A percentile compares a stretch with the other conserved stretches of the same genome.
These are phyloP conservation scores for Podaxis rugospora DNA, from an alignment of 768 basidiomycete species.

Conservation along the genomic window DNA sequence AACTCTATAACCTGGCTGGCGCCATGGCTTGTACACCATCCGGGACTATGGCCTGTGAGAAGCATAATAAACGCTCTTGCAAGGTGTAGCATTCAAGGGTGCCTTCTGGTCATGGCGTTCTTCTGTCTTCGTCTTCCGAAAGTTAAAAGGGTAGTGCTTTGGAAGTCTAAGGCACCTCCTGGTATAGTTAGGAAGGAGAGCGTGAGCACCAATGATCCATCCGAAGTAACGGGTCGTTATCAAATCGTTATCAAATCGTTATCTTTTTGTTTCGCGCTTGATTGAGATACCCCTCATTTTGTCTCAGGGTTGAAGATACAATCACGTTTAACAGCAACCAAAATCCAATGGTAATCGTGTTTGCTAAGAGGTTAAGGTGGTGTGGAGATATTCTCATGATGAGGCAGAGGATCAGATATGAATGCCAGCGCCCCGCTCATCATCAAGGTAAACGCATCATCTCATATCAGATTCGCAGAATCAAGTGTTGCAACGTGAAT, in stretches of 20 bases:
- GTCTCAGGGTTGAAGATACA: not conserved
- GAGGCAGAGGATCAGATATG: not conserved
- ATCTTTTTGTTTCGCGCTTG: not conserved
- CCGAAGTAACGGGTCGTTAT: not conserved
- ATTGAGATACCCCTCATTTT: not conserved
- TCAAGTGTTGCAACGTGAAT: not conserved
- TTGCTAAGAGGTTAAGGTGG: not conserved
- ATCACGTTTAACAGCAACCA: not conserved
- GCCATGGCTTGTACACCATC: not conserved
- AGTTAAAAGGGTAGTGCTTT: not conserved
- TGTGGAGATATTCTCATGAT: not conserved
- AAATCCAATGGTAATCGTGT: too few species aligned
- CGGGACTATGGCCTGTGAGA: not conserved
- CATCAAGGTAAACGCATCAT: not conserved
- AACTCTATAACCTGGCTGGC: not conserved
- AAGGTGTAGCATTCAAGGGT: not conserved
- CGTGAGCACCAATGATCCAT: not conserved
- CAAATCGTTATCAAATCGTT: too few species aligned
- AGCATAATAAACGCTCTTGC: not conserved
- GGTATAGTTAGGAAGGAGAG: not conserved
- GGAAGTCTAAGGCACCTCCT: not conserved
- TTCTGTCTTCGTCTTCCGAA: not conserved
- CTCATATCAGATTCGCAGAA: not conserved
- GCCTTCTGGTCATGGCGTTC: not conserved
- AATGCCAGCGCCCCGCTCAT: not conserved